phyloP scores from a whole-genome alignment of 805 yeast species.

The Teunomyces kruisii region DNA sequence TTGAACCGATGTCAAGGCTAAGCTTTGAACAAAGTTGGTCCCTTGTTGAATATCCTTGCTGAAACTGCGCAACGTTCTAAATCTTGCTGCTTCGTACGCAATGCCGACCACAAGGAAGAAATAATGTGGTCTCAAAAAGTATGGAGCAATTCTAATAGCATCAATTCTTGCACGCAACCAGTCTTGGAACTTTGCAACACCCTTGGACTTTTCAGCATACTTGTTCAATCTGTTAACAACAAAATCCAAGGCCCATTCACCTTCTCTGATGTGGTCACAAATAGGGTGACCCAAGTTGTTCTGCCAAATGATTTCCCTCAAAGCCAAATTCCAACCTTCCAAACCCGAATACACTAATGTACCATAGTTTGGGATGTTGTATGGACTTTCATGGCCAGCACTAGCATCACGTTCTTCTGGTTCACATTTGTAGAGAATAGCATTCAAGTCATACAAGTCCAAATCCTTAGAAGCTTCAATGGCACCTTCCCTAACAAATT shows the following conservation, averaged over 20 bases:
- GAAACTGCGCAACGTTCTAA: conserved; percentile 60
- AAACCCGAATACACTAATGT: conserved; percentile 81
- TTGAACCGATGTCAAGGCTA: conserved; percentile 81
- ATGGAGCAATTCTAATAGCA: conserved; percentile 66
- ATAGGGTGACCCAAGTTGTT: conserved; percentile 86
- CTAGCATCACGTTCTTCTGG: conserved; percentile 85
- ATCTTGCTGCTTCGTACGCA: conserved; percentile 79
- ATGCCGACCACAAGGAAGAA: conserved; percentile 81
- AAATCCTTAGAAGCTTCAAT: conserved; percentile 65
- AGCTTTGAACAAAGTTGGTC: conserved; percentile 72
- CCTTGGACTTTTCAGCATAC: conserved; percentile 46
- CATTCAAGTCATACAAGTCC: conserved; percentile 68
- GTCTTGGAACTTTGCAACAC: conserved; percentile 53
- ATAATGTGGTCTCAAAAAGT: conserved; percentile 80
- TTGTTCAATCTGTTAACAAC: conserved; percentile 59
- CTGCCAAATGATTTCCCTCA: conserved; percentile 57
- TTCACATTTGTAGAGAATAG: conserved; percentile 73
- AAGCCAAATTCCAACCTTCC: conserved; percentile 84
- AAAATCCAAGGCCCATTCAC: conserved; percentile 88
- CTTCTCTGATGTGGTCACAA: conserved; percentile 75
- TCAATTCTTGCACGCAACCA: conserved; percentile 73
- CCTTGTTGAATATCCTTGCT: conserved; percentile 50
- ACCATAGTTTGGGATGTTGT: conserved; percentile 74
- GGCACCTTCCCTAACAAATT: conserved; percentile 72
- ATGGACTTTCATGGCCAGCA: conserved; percentile 69